These are phyloP conservation scores for Malassezia furfur DNA, from an alignment of 1,284 basidiomycete genomes.

Conservation along the genomic window DNA sequence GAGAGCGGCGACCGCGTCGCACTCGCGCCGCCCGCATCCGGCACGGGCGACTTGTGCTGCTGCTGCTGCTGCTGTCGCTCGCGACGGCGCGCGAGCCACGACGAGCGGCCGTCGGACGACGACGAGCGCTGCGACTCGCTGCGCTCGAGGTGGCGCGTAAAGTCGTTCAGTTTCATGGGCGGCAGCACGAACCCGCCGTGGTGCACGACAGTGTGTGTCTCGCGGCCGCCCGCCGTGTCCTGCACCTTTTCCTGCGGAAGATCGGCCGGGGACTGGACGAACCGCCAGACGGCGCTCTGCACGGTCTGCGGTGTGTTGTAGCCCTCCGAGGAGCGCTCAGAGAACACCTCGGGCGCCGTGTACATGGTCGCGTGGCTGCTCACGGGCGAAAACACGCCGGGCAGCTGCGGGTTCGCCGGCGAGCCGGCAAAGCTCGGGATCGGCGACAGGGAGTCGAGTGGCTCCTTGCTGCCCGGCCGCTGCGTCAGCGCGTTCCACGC, in stretches of 20 bases:
- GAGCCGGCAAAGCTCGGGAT: background rate
- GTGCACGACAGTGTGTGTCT: constrained; percentile 1
- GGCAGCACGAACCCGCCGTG: constrained; percentile 2
- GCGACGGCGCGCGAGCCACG: background rate
- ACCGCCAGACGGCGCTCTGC: constrained; percentile 2
- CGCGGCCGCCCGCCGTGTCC: background rate
- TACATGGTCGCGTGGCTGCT: background rate
- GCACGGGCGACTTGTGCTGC: background rate
- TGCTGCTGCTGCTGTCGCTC: background rate
- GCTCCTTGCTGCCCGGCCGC: background rate
- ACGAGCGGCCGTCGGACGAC: constrained; percentile 1
- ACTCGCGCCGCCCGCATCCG: background rate
- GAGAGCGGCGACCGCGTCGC: background rate
- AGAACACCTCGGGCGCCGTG: background rate
- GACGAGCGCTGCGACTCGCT: constrained; percentile 1
- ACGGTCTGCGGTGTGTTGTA: constrained; percentile 3
- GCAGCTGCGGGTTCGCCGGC: no score
- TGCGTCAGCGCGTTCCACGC: constrained; percentile 4
- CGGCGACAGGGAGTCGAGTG: constrained; percentile 4
- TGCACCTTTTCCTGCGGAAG: background rate
- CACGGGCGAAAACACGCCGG: background rate
- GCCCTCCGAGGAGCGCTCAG: background rate
- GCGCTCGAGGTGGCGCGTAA: background rate
- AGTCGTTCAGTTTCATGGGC: constrained; percentile 1
- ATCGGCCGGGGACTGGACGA: background rate